Evolutionary conservation across 2,329 filamentous ascomycete genomes (phyloP).

Genomic region (Plectosphaerella cucumerina): DNA sequence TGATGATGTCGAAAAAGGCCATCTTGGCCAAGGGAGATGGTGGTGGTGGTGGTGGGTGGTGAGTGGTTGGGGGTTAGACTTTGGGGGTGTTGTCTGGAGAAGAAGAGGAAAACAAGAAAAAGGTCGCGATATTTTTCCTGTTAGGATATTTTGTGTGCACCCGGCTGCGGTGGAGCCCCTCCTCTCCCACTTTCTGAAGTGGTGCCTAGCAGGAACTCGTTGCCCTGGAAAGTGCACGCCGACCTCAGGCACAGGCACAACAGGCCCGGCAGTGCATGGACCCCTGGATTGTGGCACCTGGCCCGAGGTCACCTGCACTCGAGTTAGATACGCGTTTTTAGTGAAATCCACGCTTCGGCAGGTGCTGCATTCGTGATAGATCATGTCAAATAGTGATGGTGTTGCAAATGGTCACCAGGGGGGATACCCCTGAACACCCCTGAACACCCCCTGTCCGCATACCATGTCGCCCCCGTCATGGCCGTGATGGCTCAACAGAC

Average conservation of each 20-base stretch:
- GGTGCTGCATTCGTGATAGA: no score
- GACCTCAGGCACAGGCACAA: no score
- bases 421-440: slow-evolving; percentile 11
- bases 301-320: no score
- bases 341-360: no score
- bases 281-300: no score
- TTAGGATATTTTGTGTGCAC: background rate
- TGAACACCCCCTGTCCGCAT: slow-evolving; percentile 9
- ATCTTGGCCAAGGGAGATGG: background rate
- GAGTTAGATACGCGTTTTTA: no score
- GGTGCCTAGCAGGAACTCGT: no score
- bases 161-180: no score
- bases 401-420: background rate
- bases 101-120: background rate
- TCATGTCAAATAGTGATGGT: background rate
- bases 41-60: background rate
- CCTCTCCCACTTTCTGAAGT: no score
- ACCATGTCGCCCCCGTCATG: background rate
- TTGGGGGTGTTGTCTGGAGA: background rate
- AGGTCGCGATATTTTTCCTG: background rate
- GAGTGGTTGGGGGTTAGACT: background rate
- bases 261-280: no score
- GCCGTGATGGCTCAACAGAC: no score
- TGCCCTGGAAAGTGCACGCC: no score
- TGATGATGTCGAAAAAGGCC: background rate